Percentiles rank a stretch among this genome's conserved stretches.
Evolutionary conservation across 2,329 filamentous ascomycete genomes (phyloP).

Genomic region (Endothia cerciana): DNA sequence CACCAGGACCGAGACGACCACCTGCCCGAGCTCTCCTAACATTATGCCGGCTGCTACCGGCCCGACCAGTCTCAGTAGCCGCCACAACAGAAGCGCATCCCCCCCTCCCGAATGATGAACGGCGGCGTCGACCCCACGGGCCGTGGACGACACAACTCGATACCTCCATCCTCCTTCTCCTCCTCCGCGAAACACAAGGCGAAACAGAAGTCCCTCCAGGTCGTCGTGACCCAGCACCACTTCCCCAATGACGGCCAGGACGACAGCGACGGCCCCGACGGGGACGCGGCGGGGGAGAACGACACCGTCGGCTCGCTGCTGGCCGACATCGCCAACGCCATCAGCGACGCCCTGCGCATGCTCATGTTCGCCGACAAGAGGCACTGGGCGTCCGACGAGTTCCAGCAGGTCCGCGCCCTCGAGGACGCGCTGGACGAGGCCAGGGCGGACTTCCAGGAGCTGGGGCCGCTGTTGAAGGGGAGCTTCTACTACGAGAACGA

Average conservation of each 20-base stretch:
- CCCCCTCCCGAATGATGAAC: slow-evolving; percentile 28
- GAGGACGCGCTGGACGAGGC: slow-evolving; percentile 62
- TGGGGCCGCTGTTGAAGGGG: slow-evolving; percentile 58
- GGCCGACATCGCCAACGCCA: slow-evolving; percentile 58
- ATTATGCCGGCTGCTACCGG: slow-evolving; percentile 30
- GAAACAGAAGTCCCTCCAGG: slow-evolving; percentile 4
- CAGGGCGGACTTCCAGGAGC: slow-evolving; percentile 63
- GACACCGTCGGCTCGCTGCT: slow-evolving; percentile 63
- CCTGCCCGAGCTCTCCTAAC: slow-evolving; percentile 4
- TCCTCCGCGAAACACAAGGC: neutral
- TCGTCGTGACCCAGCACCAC: slow-evolving; percentile 10
- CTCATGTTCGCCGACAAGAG: slow-evolving; percentile 61
- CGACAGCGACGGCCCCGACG: neutral
- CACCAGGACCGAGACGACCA: neutral
- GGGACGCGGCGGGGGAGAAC: slow-evolving; percentile 15
- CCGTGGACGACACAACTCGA: slow-evolving; percentile 8
- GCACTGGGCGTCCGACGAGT: slow-evolving; percentile 62
- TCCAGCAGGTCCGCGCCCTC: slow-evolving; percentile 60
- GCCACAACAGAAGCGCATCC: slow-evolving; percentile 12
- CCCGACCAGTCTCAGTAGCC: slow-evolving; percentile 15
- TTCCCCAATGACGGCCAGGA: neutral
- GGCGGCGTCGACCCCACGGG: slow-evolving; percentile 14
- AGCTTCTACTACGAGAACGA: slow-evolving; percentile 63
- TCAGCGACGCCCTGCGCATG: slow-evolving; percentile 57
- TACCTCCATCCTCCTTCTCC: slow-evolving; percentile 4